These are phyloP conservation scores for Tylopilus plumbeoviolaceoides DNA, from an alignment of 768 basidiomycete species.

Conservation along the genomic window DNA sequence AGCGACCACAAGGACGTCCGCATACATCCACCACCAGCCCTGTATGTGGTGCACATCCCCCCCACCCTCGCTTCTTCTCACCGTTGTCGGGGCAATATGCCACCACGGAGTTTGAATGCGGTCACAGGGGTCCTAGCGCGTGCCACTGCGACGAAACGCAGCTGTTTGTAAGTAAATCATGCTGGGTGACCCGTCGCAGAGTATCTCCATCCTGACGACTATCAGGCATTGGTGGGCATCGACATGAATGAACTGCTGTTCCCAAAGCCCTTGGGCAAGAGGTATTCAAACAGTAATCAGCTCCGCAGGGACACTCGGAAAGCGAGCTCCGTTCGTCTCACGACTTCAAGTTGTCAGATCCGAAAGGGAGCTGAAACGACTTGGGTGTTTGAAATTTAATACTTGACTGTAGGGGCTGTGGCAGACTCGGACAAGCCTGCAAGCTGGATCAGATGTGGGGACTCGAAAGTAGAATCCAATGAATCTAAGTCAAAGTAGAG, in stretches of 20 bases:
- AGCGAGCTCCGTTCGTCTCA: not conserved
- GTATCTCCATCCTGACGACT: not conserved
- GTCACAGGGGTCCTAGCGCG: conserved; percentile 25
- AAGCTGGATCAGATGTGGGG: not conserved
- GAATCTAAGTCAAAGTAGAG: too few species aligned
- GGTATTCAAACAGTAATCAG: too few species aligned
- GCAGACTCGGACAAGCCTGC: not conserved
- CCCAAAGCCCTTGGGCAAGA: too few species aligned
- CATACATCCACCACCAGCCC: not conserved
- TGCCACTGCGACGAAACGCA: conserved; percentile 12
- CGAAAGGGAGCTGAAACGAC: not conserved
- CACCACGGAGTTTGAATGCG: conserved; percentile 30
- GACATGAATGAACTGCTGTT: not conserved
- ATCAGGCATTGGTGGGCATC: not conserved
- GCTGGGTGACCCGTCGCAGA: not conserved
- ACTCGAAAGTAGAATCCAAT: not conserved
- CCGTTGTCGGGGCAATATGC: conserved; percentile 3
- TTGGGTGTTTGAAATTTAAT: not conserved
- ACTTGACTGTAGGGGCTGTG: too few species aligned
- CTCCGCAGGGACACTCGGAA: not conserved
- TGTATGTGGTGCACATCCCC: not conserved
- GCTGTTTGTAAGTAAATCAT: not conserved
- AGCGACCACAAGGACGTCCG: not conserved
- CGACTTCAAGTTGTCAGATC: not conserved
- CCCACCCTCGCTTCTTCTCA: not conserved